Base-by-base conservation (phyloP, 2,329 filamentous ascomycete genomes). In the Penicillium sp. region DNA sequence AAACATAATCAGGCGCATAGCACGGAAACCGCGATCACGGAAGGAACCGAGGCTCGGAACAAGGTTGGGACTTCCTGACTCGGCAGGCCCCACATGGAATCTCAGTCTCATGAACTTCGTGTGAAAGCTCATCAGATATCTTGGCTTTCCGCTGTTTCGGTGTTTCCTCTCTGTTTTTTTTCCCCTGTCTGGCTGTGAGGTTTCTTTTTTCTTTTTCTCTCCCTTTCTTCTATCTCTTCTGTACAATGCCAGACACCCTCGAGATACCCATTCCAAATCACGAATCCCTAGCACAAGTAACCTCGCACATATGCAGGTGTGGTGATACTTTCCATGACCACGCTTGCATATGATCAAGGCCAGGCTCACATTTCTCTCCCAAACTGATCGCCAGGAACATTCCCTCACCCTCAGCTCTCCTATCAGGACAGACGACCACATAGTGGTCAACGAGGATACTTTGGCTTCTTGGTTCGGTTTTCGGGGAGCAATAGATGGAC, bases 1-100 rank as follows among this genome's bases (percentile, higher is more conserved):
- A 16, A 48, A 31, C 33, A 43, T 35, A 47, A 45, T 13, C n/a
- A 49, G 7, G 22, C 21, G 43, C 21, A 26, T n/a, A 51, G 47
- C 45, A 46, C 44, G 48, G 51, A 55, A 59, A 57, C 43, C 48
- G 41, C 47, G 46, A 37, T 41, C 27, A 41, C 56, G 56, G 55
- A 60, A 65, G 50, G 51, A 55, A 63, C 68, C 68, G 68, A 70
- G 68, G 68, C 59, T 68, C 65, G 66, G 67, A 63, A 65, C 37
- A 54, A 54, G 57, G 57, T 58, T 57, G 46, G 50, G 41, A 52
- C 33, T 62, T 55, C 59, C 59, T 54, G 8, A 53, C 53, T 58
- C 41, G 57, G 59, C 58, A 19, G 45, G 44, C 47, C 48, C 56
- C 51, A 52, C 53, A 35, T 37, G 35, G 8, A n/a, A n/a, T n/a